These are phyloP conservation scores for Sarocladium oryzae DNA, from an alignment of 2,329 filamentous ascomycete species.

Conservation along the genomic window DNA sequence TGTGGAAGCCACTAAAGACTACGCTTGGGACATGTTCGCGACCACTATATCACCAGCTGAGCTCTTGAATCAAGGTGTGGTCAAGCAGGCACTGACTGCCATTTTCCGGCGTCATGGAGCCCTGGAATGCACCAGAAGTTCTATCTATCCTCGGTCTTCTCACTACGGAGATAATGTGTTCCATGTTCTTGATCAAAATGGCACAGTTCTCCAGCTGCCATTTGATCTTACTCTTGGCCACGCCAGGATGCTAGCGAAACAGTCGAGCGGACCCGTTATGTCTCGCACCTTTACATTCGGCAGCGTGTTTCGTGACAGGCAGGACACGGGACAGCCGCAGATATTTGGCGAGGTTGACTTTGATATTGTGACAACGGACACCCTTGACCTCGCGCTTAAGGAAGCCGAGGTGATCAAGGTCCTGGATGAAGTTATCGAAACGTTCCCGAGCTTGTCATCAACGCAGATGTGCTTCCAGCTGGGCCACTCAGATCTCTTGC, in stretches of 20 bases:
- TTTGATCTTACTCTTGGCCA: conserved; percentile 88
- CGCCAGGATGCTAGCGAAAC: conserved; percentile 74
- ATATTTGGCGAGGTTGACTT: conserved; percentile 90
- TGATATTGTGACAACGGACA: conserved; percentile 82
- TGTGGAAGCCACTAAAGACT: conserved; percentile 73
- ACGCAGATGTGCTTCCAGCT: conserved; percentile 81
- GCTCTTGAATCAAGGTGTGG: conserved; percentile 63
- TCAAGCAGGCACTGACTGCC: conserved; percentile 65
- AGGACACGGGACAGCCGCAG: conserved; percentile 72
- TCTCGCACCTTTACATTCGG: conserved; percentile 83
- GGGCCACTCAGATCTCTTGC: conserved; percentile 80
- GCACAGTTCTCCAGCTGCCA: conserved; percentile 87
- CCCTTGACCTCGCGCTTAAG: conserved; percentile 75
- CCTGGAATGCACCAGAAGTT: conserved; percentile 67
- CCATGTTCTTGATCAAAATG: conserved; percentile 73
- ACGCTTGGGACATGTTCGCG: conserved; percentile 66
- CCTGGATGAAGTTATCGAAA: conserved; percentile 78
- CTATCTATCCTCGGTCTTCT: conserved; percentile 73
- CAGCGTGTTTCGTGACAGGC: conserved; percentile 74
- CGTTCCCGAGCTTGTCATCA: conserved; percentile 68
- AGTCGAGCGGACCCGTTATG: conserved; percentile 51
- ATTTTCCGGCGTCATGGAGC: conserved; percentile 90
- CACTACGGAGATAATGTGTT: conserved; percentile 71
- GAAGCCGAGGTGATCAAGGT: conserved; percentile 94
- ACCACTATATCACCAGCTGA: conserved; percentile 49